These are phyloP conservation scores for Opeltia flavorubescens DNA, from an alignment of 495 filamentous ascomycete species.

Conservation along the genomic window DNA sequence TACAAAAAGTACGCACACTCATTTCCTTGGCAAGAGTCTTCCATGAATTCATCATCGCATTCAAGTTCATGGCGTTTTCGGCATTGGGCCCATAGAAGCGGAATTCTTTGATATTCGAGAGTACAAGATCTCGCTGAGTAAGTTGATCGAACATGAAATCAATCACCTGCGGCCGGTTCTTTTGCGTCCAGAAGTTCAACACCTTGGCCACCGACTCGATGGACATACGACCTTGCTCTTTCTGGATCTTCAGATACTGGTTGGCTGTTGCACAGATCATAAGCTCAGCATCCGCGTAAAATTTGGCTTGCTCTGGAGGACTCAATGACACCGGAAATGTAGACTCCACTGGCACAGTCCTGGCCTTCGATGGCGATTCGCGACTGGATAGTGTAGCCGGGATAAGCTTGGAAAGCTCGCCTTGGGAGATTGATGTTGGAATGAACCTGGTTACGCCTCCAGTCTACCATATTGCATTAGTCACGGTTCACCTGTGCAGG, in stretches of 20 bases:
- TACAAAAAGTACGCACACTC: constrained; percentile 41
- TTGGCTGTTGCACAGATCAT: constrained; percentile 40
- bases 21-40: constrained; percentile 34
- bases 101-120: constrained; percentile 33
- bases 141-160: constrained; percentile 44
- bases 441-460: constrained; percentile 17
- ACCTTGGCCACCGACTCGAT: constrained; percentile 33
- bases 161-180: constrained; percentile 37
- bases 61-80: constrained; percentile 26
- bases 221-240: constrained; percentile 32
- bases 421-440: constrained; percentile 7
- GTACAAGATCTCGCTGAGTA: constrained; percentile 39
- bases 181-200: constrained; percentile 30
- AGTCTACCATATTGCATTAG: constrained; percentile 7
- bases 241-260: constrained; percentile 30
- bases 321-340: constrained; percentile 31
- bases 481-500: background rate
- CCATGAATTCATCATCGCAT: constrained; percentile 38
- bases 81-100: constrained; percentile 32
- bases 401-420: constrained; percentile 7
- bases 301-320: constrained; percentile 30
- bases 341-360: constrained; percentile 5
- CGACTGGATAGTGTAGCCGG: constrained; percentile 5
- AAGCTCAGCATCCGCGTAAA: constrained; percentile 41
- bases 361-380: constrained; percentile 8